phyloP scores from a whole-genome alignment of 306 rosid species.

The Trifolium pratense region DNA sequence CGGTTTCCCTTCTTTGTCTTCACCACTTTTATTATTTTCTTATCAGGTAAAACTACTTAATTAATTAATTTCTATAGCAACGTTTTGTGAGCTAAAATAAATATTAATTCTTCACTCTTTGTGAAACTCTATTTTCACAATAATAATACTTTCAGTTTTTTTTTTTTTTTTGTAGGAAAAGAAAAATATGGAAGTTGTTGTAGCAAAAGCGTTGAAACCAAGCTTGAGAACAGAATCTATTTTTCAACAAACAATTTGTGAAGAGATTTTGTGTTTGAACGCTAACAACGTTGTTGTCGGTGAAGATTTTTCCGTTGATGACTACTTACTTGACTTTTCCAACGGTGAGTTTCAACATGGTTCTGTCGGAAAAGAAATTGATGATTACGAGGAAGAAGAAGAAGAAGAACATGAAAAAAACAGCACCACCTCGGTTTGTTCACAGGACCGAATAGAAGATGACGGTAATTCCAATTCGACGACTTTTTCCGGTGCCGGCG shows the following conservation, averaged over 20 bases:
- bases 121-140: not conserved
- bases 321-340: slow-evolving; percentile 76
- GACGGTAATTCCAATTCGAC: slow-evolving; percentile 52
- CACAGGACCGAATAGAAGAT: slow-evolving; percentile 50
- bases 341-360: slow-evolving; percentile 59
- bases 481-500: slow-evolving; percentile 44
- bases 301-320: slow-evolving; percentile 83
- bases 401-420: slow-evolving; percentile 51
- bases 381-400: slow-evolving; percentile 48
- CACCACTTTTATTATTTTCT: slow-evolving; percentile 3
- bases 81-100: not conserved
- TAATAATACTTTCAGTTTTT: slow-evolving; percentile 33
- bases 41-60: slow-evolving; percentile 44
- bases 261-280: slow-evolving; percentile 51
- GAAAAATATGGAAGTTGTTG: slow-evolving; percentile 71
- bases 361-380: slow-evolving; percentile 45
- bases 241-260: slow-evolving; percentile 46
- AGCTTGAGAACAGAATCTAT: slow-evolving; percentile 61
- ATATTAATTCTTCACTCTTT: slow-evolving; percentile 12
- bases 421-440: slow-evolving; percentile 45
- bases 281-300: slow-evolving; percentile 53
- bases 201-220: slow-evolving; percentile 72
- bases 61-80: not conserved
- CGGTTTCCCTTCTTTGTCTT: slow-evolving; percentile 43
- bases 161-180: slow-evolving; percentile 31